Evolutionary conservation across 306 rosid genomes (phyloP), one percentile per base, ranked within the genome.

Genomic region (Quercus robur): DNA sequence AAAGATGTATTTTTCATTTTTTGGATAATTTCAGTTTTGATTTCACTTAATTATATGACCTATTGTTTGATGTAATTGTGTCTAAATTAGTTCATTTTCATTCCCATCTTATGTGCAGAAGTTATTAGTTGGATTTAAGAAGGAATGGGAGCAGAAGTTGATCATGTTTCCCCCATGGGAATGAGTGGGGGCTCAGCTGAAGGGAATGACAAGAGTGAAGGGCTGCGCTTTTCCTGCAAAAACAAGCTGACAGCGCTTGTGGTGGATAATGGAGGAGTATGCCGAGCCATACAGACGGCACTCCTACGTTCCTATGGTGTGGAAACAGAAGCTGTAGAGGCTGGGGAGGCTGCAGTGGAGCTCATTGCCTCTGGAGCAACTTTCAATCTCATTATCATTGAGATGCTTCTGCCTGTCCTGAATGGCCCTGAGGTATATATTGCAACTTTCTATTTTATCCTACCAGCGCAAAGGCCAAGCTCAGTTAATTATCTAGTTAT

Each of bases 321-420:
- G 5, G 62, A 56, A 13, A 21, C 79, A 55, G 28, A 66, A 30
- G 71, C 64, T 73, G 72, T 82, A 31, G 78, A 51, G 20, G 23
- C 26, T 56, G 79, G 79, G n/a, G 54, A 52, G 13, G 85, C 63
- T 44, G 85, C 82, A 4, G 10, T 67, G 51, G 70, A 67, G 28
- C 71, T 77, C 63, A 74, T 77, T 49, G 18, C 52, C 13, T 14
- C 18, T 56, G 76, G 85, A 56, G 56, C 55, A 46, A 41, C 46
- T 25, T 82, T 38, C 56, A 17, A 46, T 56, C 71, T 82, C 52
- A 82, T 77, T 21, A 33, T 82, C 75, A 41, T 77, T 56, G 79
- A 67, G 23, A 44, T 68, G 44, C 44, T 63, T 77, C 52, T 77
- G 20, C 5, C 23, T 15, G 70, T 41, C 35, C 46, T 74, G 55